Evolutionary conservation across 148 eudicot species (phyloP).

Genomic region (Camellia granthamiana): DNA sequence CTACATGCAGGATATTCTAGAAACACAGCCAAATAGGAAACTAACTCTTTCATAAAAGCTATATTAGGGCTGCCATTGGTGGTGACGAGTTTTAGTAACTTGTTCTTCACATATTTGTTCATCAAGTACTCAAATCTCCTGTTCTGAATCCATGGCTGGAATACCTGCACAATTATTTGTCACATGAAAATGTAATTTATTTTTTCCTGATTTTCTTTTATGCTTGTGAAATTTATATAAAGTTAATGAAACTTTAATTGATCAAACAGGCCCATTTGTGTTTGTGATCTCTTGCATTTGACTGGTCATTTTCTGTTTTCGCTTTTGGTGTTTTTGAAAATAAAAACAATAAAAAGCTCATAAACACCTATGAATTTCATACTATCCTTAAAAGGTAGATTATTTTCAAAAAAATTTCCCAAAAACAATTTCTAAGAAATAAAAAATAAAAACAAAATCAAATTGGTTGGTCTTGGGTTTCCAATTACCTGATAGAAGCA

Average conservation of each 20-base stretch:
- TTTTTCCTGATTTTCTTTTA: not conserved
- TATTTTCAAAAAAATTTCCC: too few species aligned
- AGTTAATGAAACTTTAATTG: slow-evolving; percentile 30
- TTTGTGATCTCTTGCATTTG: too few species aligned
- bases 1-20: not conserved
- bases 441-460: too few species aligned
- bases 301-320: too few species aligned
- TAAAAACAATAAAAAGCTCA: too few species aligned
- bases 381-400: too few species aligned
- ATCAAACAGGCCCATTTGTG: not conserved
- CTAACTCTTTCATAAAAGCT: slow-evolving; percentile 26
- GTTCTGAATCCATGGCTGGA: slow-evolving; percentile 40
- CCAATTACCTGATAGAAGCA: slow-evolving; percentile 32
- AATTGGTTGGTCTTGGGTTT: not conserved
- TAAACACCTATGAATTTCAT: too few species aligned
- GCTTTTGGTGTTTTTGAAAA: too few species aligned
- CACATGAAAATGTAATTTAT: not conserved
- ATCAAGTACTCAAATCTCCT: slow-evolving; percentile 36
- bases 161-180: slow-evolving; percentile 22
- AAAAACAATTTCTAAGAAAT: too few species aligned
- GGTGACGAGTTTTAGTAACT: slow-evolving; percentile 24
- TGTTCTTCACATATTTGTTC: slow-evolving; percentile 30
- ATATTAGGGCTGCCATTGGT: slow-evolving; percentile 29
- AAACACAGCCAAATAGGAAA: not conserved
- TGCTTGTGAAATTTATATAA: too few species aligned